Percentiles rank a stretch among this genome's conserved stretches.
phyloP scores from a whole-genome alignment of 2,329 filamentous ascomycete species.

The Chaetomium strumarium region DNA sequence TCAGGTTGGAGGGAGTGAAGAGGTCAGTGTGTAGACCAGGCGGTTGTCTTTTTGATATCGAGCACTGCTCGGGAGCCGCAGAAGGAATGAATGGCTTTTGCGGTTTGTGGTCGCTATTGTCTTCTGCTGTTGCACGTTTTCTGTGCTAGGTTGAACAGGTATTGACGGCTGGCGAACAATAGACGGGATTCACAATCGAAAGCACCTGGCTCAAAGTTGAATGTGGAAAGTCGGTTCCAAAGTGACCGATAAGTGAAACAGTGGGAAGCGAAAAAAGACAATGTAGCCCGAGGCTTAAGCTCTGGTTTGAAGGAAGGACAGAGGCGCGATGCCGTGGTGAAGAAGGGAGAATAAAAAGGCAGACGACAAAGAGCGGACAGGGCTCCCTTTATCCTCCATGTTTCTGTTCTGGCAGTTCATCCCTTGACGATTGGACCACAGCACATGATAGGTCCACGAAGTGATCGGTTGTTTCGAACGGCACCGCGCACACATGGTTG shows the following conservation, averaged over 20 bases:
- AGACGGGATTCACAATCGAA: constrained; percentile 8
- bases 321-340: constrained; percentile 23
- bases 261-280: constrained; percentile 16
- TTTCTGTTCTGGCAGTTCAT: constrained; percentile 20
- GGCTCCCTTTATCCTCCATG: constrained; percentile 20
- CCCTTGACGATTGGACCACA: constrained; percentile 20
- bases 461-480: constrained; percentile 21
- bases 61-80: constrained; percentile 20
- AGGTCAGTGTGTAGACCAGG: constrained; percentile 11
- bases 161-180: constrained; percentile 15
- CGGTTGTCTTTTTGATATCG: constrained; percentile 10
- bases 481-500: constrained; percentile 14
- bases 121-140: neutral
- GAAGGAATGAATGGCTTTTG: constrained; percentile 18
- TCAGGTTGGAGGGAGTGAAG: constrained; percentile 13
- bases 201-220: constrained; percentile 17
- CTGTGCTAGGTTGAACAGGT: neutral
- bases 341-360: constrained; percentile 15
- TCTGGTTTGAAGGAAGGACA: constrained; percentile 20
- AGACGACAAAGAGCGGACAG: constrained; percentile 10
- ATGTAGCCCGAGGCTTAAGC: constrained; percentile 15
- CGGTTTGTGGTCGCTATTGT: constrained; percentile 13
- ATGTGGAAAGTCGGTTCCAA: constrained; percentile 10
- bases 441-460: neutral
- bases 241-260: constrained; percentile 8